Evolutionary conservation across 495 filamentous ascomycete species (phyloP).

Genomic region (Pyrenula massariospora): DNA sequence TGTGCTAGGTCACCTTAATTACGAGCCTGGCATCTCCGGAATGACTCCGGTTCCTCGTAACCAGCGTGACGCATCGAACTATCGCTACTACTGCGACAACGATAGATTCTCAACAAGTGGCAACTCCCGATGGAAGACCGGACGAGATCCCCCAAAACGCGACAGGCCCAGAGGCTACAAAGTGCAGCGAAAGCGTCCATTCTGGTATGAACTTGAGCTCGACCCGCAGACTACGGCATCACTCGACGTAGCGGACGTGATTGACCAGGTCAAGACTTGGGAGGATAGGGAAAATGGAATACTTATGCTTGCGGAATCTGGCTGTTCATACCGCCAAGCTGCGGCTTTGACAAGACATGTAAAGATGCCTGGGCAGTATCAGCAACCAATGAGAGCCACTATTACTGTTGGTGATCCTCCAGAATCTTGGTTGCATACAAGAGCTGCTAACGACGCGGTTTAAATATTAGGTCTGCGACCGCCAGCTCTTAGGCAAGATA

Average conservation of each 20-base stretch:
- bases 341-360: not conserved
- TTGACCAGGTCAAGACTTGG: not conserved
- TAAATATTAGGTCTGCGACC: not conserved
- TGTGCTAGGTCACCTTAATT: not conserved
- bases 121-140: not conserved
- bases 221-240: not conserved
- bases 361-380: not conserved
- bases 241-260: not conserved
- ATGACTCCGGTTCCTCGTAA: not conserved
- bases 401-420: not conserved
- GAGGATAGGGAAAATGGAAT: not conserved
- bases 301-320: not conserved
- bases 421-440: not conserved
- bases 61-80: not conserved
- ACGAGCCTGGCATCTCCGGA: not conserved
- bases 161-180: not conserved
- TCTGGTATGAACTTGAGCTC: not conserved
- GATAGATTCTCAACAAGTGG: not conserved
- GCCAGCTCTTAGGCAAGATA: not conserved
- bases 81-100: not conserved
- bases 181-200: not conserved
- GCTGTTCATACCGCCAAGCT: not conserved
- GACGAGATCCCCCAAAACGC: not conserved
- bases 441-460: not conserved
- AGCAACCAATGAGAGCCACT: not conserved